Percentiles rank a stretch among this genome's conserved stretches.
These are phyloP conservation scores for Entophlyctis helioformis DNA, from an alignment of 192 early-diverging fungal genomes.

Conservation along the genomic window DNA sequence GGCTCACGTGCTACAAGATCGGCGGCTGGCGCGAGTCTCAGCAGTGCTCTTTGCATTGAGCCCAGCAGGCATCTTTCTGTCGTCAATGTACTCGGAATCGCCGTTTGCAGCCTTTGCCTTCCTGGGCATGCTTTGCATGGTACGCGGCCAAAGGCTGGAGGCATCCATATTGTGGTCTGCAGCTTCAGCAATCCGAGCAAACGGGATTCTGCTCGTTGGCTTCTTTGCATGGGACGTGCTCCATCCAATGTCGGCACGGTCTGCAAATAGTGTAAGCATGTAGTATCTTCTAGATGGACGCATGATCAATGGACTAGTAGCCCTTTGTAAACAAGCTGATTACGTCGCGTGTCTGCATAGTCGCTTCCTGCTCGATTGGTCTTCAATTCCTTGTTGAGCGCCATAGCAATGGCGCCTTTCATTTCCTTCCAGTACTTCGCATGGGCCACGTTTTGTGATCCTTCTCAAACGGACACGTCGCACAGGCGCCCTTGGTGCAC, in stretches of 20 bases:
- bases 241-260: too few species aligned
- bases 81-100: conserved; percentile 74
- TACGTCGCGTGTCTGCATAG: too few species aligned
- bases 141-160: conserved; percentile 24
- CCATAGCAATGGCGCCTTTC: too few species aligned
- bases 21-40: too few species aligned
- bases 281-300: too few species aligned
- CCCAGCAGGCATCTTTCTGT: conserved; percentile 78
- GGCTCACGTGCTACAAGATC: too few species aligned
- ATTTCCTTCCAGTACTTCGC: too few species aligned
- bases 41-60: conserved; percentile 62
- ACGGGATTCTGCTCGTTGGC: conserved; percentile 67
- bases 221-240: conserved; percentile 74
- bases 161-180: conserved; percentile 54
- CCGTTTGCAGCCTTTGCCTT: conserved; percentile 72
- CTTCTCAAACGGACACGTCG: conserved; percentile 44
- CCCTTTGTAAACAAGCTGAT: too few species aligned
- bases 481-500: conserved; percentile 56
- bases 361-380: conserved; percentile 8
- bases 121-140: conserved; percentile 53
- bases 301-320: too few species aligned
- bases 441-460: too few species aligned
- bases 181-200: conserved; percentile 57
- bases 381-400: conserved; percentile 19
- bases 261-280: too few species aligned